Evolutionary conservation across 805 yeast species (phyloP).

Genomic region (Wickerhamomyces strasburgensis): DNA sequence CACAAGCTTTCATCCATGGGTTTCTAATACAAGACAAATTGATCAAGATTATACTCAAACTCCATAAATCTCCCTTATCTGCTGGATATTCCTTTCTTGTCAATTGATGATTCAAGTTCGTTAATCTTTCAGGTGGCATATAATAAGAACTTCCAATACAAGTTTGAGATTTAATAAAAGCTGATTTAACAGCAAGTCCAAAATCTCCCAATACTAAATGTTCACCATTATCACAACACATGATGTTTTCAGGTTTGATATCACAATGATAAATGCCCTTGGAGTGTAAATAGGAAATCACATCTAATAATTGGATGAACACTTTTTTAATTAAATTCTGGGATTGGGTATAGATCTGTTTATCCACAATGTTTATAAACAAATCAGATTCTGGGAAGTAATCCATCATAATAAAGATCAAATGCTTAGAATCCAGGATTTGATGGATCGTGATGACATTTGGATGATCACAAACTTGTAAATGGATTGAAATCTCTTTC

Average conservation of each 20-base stretch:
- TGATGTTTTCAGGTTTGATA: slow-evolving; percentile 90
- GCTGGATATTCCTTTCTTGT: slow-evolving; percentile 49
- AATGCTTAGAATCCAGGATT: slow-evolving; percentile 56
- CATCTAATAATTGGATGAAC: slow-evolving; percentile 76
- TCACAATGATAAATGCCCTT: slow-evolving; percentile 89
- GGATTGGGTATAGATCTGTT: slow-evolving; percentile 50
- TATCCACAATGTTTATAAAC: slow-evolving; percentile 79
- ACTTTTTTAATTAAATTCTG: slow-evolving; percentile 43
- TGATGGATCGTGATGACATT: slow-evolving; percentile 73
- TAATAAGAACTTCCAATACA: slow-evolving; percentile 87
- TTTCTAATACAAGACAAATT: slow-evolving; percentile 80
- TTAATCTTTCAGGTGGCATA: slow-evolving; percentile 88
- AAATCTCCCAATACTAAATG: slow-evolving; percentile 74
- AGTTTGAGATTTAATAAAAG: slow-evolving; percentile 55
- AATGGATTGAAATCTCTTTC: slow-evolving; percentile 69
- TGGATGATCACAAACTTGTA: slow-evolving; percentile 71
- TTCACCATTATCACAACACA: slow-evolving; percentile 55
- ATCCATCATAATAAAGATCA: slow-evolving; percentile 75
- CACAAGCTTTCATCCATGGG: slow-evolving; percentile 84
- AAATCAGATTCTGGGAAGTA: slow-evolving; percentile 82
- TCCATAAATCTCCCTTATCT: slow-evolving; percentile 80
- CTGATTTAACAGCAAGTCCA: slow-evolving; percentile 72
- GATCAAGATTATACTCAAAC: slow-evolving; percentile 73
- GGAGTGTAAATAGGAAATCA: slow-evolving; percentile 75
- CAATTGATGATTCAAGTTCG: slow-evolving; percentile 27